phyloP scores from a whole-genome alignment of 352 stramenopile species.

The Phytophthora fragariae region DNA sequence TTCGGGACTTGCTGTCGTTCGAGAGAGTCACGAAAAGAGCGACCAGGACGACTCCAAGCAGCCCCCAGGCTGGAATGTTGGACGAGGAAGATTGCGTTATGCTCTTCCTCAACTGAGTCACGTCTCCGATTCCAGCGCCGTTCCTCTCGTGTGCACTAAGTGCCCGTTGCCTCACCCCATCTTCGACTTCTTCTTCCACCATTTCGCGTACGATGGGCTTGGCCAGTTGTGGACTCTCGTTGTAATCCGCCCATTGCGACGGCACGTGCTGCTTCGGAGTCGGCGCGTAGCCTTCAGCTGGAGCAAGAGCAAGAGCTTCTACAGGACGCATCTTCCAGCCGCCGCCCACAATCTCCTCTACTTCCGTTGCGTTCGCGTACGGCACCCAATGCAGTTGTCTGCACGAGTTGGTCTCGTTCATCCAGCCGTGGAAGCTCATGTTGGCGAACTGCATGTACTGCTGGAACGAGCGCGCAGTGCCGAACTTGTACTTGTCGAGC shows the following conservation, averaged over 20 bases:
- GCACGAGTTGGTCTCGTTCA: constrained; percentile 64
- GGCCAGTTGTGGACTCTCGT: background rate
- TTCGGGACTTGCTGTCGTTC: constrained; percentile 60
- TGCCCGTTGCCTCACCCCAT: constrained; percentile 8
- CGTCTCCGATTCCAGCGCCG: constrained; percentile 37
- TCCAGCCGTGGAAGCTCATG: constrained; percentile 50
- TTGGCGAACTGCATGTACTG: constrained; percentile 65
- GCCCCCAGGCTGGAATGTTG: constrained; percentile 47
- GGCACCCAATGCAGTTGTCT: constrained; percentile 69
- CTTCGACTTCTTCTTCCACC: constrained; percentile 20
- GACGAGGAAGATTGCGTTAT: constrained; percentile 26
- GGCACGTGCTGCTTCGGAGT: constrained; percentile 23
- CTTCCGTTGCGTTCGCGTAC: constrained; percentile 48
- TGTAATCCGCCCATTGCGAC: constrained; percentile 13
- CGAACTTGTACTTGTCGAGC: constrained; percentile 60
- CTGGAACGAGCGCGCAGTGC: constrained; percentile 54
- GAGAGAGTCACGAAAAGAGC: constrained; percentile 66
- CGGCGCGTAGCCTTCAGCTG: constrained; percentile 8
- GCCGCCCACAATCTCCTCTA: constrained; percentile 54
- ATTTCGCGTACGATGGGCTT: constrained; percentile 26
- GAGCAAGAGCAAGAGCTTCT: constrained; percentile 6
- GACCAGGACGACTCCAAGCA: constrained; percentile 47
- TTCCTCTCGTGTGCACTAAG: constrained; percentile 42
- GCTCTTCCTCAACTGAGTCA: constrained; percentile 43
- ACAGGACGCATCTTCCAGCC: constrained; percentile 47